phyloP scores from a whole-genome alignment of 1,284 basidiomycete species.

The Cryptococcus sp. region DNA sequence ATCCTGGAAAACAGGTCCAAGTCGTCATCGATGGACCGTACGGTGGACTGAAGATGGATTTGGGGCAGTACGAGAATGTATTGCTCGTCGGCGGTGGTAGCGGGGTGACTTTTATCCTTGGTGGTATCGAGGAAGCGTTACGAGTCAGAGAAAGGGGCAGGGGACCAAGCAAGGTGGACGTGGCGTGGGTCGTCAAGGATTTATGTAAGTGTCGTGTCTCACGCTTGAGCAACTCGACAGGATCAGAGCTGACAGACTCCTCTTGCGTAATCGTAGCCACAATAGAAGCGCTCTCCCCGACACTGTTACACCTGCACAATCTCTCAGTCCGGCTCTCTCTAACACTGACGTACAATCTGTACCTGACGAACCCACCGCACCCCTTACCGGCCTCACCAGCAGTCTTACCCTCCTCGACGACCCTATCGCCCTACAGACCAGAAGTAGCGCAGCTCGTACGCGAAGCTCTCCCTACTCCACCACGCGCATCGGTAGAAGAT shows the following conservation, averaged over 20 bases:
- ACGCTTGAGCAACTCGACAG: neutral
- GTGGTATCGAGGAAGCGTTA: constrained; percentile 45
- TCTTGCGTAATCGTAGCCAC: constrained; percentile 23
- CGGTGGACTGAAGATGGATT: constrained; percentile 44
- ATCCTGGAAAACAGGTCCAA: constrained; percentile 37
- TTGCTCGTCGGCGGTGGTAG: constrained; percentile 49
- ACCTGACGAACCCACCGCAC: constrained; percentile 40
- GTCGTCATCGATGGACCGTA: constrained; percentile 51
- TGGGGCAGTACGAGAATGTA: constrained; percentile 38
- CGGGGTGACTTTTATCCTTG: constrained; percentile 49
- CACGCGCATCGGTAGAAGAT: constrained; percentile 10
- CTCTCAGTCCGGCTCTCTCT: constrained; percentile 22
- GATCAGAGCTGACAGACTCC: constrained; percentile 3
- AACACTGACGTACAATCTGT: constrained; percentile 34
- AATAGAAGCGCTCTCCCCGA: constrained; percentile 41
- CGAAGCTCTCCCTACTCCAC: constrained; percentile 31
- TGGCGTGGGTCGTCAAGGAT: constrained; percentile 48
- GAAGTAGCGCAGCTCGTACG: constrained; percentile 41
- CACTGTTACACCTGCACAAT: constrained; percentile 31
- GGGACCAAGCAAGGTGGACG: constrained; percentile 31
- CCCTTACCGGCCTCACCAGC: constrained; percentile 31
- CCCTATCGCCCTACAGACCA: constrained; percentile 39
- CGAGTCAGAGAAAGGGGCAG: constrained; percentile 23
- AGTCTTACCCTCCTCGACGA: constrained; percentile 26
- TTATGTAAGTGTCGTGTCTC: constrained; percentile 34